Base-by-base conservation (phyloP, 208 protist genomes). In the Trypanosoma brucei region DNA sequence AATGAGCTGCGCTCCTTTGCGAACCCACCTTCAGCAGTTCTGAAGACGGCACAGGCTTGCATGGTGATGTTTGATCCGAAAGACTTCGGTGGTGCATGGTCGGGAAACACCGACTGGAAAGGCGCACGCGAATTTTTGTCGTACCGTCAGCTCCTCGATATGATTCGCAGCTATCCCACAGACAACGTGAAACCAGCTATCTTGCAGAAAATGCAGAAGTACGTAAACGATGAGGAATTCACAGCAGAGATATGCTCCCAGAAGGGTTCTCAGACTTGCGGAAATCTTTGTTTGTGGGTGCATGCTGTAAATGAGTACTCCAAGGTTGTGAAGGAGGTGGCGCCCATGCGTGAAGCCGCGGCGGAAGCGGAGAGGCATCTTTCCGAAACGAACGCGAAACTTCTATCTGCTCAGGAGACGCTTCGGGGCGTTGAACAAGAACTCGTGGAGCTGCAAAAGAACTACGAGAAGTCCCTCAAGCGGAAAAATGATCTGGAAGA, bases 281-380 rank as follows among this genome's bases (percentile, higher is more conserved):
- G 84, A n/a, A 95, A 87, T 50, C 84, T 99, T 11, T 98, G 96
- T 60, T 84, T 88, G 59, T 99, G 98, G 98, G 88, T 96, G 68
- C 81, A 89, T 60, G 97, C 97, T n/a, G 91, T 99, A 59, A 88
- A 97, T 70, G 83, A 93, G 70, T 98, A 97, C 76, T 93, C 90
- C 59, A 89, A 97, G 61, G 94, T 97, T 34, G 91, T 97, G n/a
- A 97, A 97, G 81, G 78, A 94, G 65, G 95, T 98, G 7, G 95
- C 95, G 38, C 98, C 98, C 35, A 98, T 98, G 78, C 82, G 91
- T 45, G 77, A 86, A 53, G 84, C 86, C 2, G 86, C 95, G n/a
- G 91, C 79, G 14, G 87, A 96, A 62, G 93, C 97, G 3, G 80
- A 98, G 56, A 62, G 66, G 33, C 81, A 97, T 62, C 72, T 98